A percentile compares a stretch with the other conserved stretches of the same genome.
Evolutionary conservation across 2,329 filamentous ascomycete species (phyloP).

Genomic region (Periglandula ipomoeae): DNA sequence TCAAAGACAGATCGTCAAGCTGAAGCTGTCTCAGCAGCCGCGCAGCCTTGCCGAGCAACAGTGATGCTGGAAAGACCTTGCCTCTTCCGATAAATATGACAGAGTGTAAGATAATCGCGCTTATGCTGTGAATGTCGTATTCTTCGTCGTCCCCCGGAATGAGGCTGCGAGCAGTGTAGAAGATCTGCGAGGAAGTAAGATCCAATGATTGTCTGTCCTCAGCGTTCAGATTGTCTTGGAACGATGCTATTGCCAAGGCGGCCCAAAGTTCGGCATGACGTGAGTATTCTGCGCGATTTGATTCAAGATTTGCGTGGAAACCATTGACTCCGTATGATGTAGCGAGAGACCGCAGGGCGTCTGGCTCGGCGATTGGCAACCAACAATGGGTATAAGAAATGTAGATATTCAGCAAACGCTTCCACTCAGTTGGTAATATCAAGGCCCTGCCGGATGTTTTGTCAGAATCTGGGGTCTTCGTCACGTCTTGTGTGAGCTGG

Average conservation of each 20-base stretch:
- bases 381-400: constrained; percentile 69
- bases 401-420: constrained; percentile 59
- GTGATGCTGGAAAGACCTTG: constrained; percentile 50
- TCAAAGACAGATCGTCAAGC: constrained; percentile 4
- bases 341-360: constrained; percentile 44
- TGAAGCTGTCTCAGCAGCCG: constrained; percentile 27
- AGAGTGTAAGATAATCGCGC: constrained; percentile 44
- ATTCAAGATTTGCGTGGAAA: constrained; percentile 17
- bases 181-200: constrained; percentile 28
- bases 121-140: constrained; percentile 31
- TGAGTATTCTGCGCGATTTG: constrained; percentile 22
- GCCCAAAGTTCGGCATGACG: constrained; percentile 51
- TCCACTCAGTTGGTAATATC: constrained; percentile 43
- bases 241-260: constrained; percentile 46
- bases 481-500: background rate
- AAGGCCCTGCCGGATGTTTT: background rate
- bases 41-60: constrained; percentile 56
- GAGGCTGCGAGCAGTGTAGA: constrained; percentile 38
- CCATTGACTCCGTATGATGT: constrained; percentile 31
- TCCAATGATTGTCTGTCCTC: background rate
- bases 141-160: constrained; percentile 39
- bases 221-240: constrained; percentile 32
- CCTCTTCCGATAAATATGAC: constrained; percentile 53
- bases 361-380: constrained; percentile 65
- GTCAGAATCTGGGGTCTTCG: background rate